Evolutionary conservation across 1,284 basidiomycete species (phyloP).

Genomic region (Sanguinoderma infundibulare): DNA sequence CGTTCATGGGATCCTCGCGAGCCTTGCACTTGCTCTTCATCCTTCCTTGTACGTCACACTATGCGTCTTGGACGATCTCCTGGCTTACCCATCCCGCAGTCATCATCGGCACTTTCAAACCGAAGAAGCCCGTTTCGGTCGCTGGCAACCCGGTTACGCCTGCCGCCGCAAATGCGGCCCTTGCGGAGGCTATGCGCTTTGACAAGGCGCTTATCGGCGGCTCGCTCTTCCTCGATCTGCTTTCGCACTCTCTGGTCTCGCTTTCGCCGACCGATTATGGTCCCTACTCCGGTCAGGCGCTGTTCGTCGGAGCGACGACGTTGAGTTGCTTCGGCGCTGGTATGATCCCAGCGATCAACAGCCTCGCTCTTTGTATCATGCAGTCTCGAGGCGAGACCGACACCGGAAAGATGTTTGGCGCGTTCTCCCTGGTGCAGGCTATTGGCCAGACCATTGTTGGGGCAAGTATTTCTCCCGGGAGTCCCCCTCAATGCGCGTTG

Average conservation of each 20-base stretch:
- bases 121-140: slow-evolving; percentile 32
- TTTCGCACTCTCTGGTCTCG: slow-evolving; percentile 64
- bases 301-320: slow-evolving; percentile 61
- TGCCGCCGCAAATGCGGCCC: slow-evolving; percentile 35
- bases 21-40: slow-evolving; percentile 57
- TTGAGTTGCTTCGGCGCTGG: slow-evolving; percentile 66
- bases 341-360: slow-evolving; percentile 67
- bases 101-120: slow-evolving; percentile 51
- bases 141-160: slow-evolving; percentile 10
- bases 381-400: slow-evolving; percentile 48
- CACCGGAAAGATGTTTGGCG: slow-evolving; percentile 66
- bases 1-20: slow-evolving; percentile 52
- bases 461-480: slow-evolving; percentile 43
- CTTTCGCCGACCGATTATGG: slow-evolving; percentile 45
- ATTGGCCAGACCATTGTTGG: slow-evolving; percentile 70
- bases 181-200: slow-evolving; percentile 69
- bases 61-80: background rate
- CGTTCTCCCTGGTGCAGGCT: slow-evolving; percentile 68
- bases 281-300: slow-evolving; percentile 18
- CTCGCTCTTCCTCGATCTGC: slow-evolving; percentile 67
- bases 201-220: slow-evolving; percentile 64
- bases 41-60: slow-evolving; percentile 52
- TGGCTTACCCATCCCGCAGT: slow-evolving; percentile 36
- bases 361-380: slow-evolving; percentile 69
- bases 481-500: slow-evolving; percentile 8